phyloP scores from a whole-genome alignment of 306 rosid species.

The Phaseolus lunatus region DNA sequence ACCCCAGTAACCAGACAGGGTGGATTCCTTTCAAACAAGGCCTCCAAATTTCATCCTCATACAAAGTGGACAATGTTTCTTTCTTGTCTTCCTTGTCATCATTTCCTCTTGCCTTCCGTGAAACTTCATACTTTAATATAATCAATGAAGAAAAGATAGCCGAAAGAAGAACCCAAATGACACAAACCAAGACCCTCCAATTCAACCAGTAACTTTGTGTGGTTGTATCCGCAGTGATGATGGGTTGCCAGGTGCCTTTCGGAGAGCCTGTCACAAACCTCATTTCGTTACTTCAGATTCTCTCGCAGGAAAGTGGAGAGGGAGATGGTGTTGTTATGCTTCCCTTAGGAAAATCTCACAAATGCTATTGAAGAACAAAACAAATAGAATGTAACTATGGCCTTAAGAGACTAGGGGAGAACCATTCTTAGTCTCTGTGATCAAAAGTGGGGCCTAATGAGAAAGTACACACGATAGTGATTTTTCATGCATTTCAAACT shows the following conservation, averaged over 20 bases:
- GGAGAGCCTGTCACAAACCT: conserved; percentile 66
- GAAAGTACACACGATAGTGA: conserved; percentile 46
- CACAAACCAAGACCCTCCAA: conserved; percentile 87
- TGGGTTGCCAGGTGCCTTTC: conserved; percentile 78
- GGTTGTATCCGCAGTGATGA: conserved; percentile 78
- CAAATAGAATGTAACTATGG: neutral
- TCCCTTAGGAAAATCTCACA: conserved; percentile 26
- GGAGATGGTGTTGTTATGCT: neutral
- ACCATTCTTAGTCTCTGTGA: conserved; percentile 5
- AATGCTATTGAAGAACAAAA: conserved; percentile 34
- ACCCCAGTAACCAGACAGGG: conserved; percentile 89
- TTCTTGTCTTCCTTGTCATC: conserved; percentile 49
- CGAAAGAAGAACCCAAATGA: conserved; percentile 65
- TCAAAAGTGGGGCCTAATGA: conserved; percentile 36
- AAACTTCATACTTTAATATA: conserved; percentile 67
- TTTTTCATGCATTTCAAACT: conserved; percentile 50
- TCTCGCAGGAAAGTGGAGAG: conserved; percentile 19
- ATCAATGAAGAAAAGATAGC: conserved; percentile 54
- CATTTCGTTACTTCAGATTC: conserved; percentile 60
- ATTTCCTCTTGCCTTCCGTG: conserved; percentile 31
- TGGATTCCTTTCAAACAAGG: conserved; percentile 89
- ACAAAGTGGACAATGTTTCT: conserved; percentile 60
- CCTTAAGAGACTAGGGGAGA: neutral
- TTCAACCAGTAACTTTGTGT: conserved; percentile 78
- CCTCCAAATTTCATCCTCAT: conserved; percentile 94